These are phyloP conservation scores for Acer negundo DNA, from an alignment of 345 rosid species.

Conservation along the genomic window DNA sequence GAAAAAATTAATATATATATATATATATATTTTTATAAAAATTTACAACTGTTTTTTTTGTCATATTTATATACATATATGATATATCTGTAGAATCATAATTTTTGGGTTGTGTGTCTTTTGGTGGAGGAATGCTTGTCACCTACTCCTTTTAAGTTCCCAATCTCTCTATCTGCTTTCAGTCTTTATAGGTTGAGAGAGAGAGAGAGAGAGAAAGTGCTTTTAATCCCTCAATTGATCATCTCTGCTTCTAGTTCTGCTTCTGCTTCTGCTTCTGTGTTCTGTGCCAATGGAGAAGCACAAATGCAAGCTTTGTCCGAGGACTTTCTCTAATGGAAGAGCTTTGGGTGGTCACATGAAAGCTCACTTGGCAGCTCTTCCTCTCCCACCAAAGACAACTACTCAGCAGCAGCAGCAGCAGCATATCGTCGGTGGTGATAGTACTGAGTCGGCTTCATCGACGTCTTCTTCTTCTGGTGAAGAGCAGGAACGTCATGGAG, in stretches of 20 bases:
- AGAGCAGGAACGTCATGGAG: slow-evolving; percentile 24
- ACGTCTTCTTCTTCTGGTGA: slow-evolving; percentile 58
- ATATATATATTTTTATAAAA: neutral
- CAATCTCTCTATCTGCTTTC: slow-evolving; percentile 33
- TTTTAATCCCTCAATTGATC: slow-evolving; percentile 13
- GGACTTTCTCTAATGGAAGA: slow-evolving; percentile 78
- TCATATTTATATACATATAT: slow-evolving; percentile 26
- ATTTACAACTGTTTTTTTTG: slow-evolving; percentile 34
- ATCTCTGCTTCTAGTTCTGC: slow-evolving; percentile 19
- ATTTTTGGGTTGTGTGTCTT: slow-evolving; percentile 49
- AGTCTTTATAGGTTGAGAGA: slow-evolving; percentile 24
- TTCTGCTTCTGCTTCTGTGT: slow-evolving; percentile 17
- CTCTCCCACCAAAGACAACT: slow-evolving; percentile 29
- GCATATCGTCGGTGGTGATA: slow-evolving; percentile 6
- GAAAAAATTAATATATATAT: neutral
- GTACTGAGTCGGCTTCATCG: slow-evolving; percentile 35
- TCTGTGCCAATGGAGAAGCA: slow-evolving; percentile 61
- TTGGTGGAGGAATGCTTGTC: slow-evolving; percentile 92
- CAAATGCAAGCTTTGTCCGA: slow-evolving; percentile 79
- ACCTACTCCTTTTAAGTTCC: slow-evolving; percentile 90
- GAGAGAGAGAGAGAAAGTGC: slow-evolving; percentile 16
- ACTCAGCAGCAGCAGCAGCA: slow-evolving; percentile 18
- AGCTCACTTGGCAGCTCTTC: slow-evolving; percentile 72
- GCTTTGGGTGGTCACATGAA: slow-evolving; percentile 98
- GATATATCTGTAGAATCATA: slow-evolving; percentile 39